Evolutionary conservation across 2,329 filamentous ascomycete species (phyloP), one percentile per base, ranked within the genome.

Genomic region (Biscogniauxia mediterranea): DNA sequence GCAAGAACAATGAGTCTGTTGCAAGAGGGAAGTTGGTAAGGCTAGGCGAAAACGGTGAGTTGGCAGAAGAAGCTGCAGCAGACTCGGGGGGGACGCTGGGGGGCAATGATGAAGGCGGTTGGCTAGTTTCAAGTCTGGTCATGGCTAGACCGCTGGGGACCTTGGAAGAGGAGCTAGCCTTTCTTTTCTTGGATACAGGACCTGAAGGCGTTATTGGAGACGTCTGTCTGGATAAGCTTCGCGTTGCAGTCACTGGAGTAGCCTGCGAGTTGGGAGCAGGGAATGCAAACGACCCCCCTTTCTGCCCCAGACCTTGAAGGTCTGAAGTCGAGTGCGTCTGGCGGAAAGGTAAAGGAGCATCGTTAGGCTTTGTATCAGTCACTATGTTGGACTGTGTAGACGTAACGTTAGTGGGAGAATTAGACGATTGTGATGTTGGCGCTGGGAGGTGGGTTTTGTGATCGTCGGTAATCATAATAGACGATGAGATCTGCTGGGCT

Each of bases 381-480:
- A 64, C 52, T 25, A 55, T 46, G 17, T 52, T 50, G 8, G 61
- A 20, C 11, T 59, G 56, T 21, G 54, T 6, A 11, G 32, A 26
- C 8, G 42, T 42, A 23, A 28, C 54, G 15, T 54, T 28, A 49
- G 59, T 54, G 49, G 59, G 50, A 54, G 58, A n/a, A 49, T 52
- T 13, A n/a, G 38, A 46, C n/a, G 46, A 59, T 53, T 20, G 64
- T 59, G 49, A 61, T 58, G 62, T 58, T 52, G 52, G 59, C 51
- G 61, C 57, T 68, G 46, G 68, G 19, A 49, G 75, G 69, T 92
- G 90, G 7, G 92, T 97, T 79, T 98, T 98, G 80, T 98, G 94
- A 71, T 99, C 94, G 73, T 99, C 94, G 1, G 95, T 98, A 65
- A 98, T 97, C 85, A 97, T 94, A 66, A 98, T 96, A 0, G 92